Conservation (phyloP, 345 rosid genomes). For the Noccaea bulbosa region DNA sequence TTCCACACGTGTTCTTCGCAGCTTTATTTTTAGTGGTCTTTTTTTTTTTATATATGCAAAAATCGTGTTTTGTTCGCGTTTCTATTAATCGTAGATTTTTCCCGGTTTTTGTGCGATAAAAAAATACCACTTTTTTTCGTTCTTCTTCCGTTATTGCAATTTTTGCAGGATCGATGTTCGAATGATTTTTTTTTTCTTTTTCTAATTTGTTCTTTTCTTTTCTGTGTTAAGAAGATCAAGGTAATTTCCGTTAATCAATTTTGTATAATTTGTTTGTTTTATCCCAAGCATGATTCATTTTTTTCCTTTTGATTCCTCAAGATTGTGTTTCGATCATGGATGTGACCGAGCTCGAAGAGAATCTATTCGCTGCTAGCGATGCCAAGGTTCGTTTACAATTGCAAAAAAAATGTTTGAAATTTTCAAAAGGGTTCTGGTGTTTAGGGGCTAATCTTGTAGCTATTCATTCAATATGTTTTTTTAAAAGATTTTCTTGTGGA, state of each 20-base stretch:
- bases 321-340: slow-evolving; percentile 62
- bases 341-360: slow-evolving; percentile 84
- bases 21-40: slow-evolving; percentile 35
- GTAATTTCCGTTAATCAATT: slow-evolving; percentile 47
- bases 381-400: slow-evolving; percentile 72
- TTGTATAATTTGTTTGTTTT: background rate
- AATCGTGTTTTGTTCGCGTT: slow-evolving; percentile 26
- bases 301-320: background rate
- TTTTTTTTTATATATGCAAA: background rate
- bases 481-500: background rate
- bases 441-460: background rate
- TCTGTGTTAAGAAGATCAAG: slow-evolving; percentile 46
- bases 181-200: slow-evolving; percentile 15
- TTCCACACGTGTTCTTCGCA: slow-evolving; percentile 42
- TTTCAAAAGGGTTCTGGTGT: background rate
- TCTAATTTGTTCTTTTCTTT: background rate
- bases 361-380: slow-evolving; percentile 85
- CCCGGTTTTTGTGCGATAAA: slow-evolving; percentile 36
- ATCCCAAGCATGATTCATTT: background rate
- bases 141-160: slow-evolving; percentile 27
- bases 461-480: too few species aligned
- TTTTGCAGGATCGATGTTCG: slow-evolving; percentile 28
- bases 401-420: background rate
- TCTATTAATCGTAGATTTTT: slow-evolving; percentile 41
- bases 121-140: background rate